phyloP scores from a whole-genome alignment of 345 rosid genomes.

The Punica granatum region DNA sequence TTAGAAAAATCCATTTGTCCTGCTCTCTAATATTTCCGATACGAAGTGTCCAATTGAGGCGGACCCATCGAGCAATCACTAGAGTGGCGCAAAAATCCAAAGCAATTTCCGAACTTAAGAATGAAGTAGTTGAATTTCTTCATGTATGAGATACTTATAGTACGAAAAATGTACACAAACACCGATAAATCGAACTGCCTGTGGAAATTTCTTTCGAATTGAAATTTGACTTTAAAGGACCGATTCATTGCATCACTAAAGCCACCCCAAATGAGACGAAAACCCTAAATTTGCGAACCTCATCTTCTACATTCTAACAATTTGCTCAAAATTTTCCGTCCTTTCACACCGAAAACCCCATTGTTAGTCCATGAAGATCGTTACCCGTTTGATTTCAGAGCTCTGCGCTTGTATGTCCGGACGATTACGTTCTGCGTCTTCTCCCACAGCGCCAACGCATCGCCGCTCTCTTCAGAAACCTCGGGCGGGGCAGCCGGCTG shows the following conservation, averaged over 20 bases:
- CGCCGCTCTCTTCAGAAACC: conserved; percentile 18
- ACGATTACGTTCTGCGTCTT: conserved; percentile 24
- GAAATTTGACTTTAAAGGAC: not conserved
- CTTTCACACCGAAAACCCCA: not conserved
- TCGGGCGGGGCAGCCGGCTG: conserved; percentile 18
- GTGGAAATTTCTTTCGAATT: not conserved
- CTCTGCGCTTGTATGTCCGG: conserved; percentile 51
- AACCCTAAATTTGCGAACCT: not conserved
- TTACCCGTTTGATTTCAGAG: conserved; percentile 33
- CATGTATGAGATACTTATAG: not conserved
- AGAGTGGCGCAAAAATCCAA: not conserved
- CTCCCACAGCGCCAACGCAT: conserved; percentile 39
- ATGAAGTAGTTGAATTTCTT: not conserved
- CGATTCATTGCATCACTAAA: too few relatives aligned
- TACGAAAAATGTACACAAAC: not conserved
- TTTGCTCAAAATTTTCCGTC: not conserved
- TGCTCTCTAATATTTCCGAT: not conserved
- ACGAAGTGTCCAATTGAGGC: not conserved
- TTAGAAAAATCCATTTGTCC: not conserved
- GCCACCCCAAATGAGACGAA: not conserved
- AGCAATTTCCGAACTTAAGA: not conserved
- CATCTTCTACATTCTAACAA: not conserved
- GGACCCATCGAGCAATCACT: not conserved
- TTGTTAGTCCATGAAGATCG: not conserved
- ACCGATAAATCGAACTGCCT: not conserved